phyloP scores from a whole-genome alignment of 495 filamentous ascomycete species.

The Tuber borchii region DNA sequence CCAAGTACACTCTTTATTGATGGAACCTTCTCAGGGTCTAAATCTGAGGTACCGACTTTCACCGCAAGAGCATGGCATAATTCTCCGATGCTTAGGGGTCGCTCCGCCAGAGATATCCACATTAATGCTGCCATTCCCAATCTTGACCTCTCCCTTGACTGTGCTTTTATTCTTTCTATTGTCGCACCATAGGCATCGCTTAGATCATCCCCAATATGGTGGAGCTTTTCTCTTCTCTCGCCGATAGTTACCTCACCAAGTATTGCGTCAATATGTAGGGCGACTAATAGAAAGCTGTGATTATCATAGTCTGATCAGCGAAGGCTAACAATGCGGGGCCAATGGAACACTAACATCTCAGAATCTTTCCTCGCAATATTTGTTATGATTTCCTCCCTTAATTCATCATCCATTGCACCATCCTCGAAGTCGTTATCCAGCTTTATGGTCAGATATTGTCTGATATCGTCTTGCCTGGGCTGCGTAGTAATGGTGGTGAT shows the following conservation, averaged over 20 bases:
- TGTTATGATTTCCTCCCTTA: neutral
- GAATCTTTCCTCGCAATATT: neutral
- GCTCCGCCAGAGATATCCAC: neutral
- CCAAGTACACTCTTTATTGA: neutral
- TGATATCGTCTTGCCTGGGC: neutral
- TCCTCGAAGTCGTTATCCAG: neutral
- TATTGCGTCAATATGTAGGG: neutral
- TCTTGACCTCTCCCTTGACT: neutral
- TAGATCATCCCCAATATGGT: neutral
- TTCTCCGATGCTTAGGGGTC: neutral
- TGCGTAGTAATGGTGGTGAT: neutral
- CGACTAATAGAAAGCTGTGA: neutral
- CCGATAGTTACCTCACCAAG: neutral
- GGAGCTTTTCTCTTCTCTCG: neutral
- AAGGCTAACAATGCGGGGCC: neutral
- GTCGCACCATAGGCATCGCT: neutral
- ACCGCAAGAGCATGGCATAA: neutral
- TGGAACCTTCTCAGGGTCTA: neutral
- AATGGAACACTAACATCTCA: neutral
- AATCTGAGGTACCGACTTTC: neutral
- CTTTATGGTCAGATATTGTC: neutral
- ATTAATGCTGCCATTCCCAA: neutral
- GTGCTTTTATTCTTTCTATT: neutral
- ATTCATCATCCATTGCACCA: neutral
- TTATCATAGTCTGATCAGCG: neutral